A percentile compares a stretch with the other conserved stretches of the same genome.
phyloP scores from a whole-genome alignment of 208 protist genomes.

The Trypanosoma conorhini region DNA sequence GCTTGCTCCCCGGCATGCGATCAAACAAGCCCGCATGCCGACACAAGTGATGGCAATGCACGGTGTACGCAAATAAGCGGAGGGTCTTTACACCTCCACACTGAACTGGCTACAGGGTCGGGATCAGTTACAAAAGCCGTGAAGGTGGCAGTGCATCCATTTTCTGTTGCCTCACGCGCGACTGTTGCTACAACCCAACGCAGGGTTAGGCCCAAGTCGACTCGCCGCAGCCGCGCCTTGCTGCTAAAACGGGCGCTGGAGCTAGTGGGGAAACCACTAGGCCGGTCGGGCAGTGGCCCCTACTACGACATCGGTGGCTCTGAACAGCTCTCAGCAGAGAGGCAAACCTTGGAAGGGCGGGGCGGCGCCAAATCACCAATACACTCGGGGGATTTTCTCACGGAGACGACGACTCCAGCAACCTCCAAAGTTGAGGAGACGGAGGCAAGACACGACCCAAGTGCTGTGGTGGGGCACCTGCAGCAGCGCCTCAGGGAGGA shows the following conservation, averaged over 20 bases:
- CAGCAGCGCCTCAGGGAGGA: not conserved
- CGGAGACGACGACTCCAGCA: not conserved
- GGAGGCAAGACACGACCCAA: not conserved
- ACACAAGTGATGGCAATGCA: not conserved
- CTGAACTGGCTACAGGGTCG: not conserved
- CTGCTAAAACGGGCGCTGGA: conserved; percentile 21
- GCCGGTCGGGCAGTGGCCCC: conserved; percentile 6
- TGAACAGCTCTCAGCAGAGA: not conserved
- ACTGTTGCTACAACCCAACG: conserved; percentile 15
- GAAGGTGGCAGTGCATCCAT: not conserved
- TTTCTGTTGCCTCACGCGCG: conserved; percentile 14
- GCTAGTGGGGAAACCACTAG: conserved; percentile 12
- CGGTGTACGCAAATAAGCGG: not conserved
- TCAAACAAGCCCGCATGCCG: not conserved
- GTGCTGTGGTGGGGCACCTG: conserved; percentile 1
- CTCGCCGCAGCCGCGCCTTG: conserved; percentile 21
- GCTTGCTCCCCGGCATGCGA: not conserved
- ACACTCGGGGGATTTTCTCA: not conserved
- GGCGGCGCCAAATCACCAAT: not conserved
- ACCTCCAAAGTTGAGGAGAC: not conserved
- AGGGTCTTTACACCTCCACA: not conserved
- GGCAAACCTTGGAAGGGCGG: not conserved
- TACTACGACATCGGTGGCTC: not conserved
- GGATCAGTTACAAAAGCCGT: not conserved
- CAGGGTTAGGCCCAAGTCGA: conserved; percentile 6